Percentiles rank a stretch among this genome's conserved stretches.
These are phyloP conservation scores for Russula virescens DNA, from an alignment of 768 basidiomycete species.

Conservation along the genomic window DNA sequence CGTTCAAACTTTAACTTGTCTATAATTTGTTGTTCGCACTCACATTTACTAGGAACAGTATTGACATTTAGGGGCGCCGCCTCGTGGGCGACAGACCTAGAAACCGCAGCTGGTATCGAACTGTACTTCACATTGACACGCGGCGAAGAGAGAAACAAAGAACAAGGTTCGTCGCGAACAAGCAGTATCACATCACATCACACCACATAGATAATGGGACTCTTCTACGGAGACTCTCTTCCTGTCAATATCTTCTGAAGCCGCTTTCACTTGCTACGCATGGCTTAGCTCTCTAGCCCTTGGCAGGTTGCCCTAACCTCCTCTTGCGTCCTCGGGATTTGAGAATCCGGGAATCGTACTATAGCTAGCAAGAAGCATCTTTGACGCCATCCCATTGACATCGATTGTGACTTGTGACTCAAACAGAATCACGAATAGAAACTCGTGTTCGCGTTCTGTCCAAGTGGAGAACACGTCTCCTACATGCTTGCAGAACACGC, in stretches of 20 bases:
- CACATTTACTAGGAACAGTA: too few species aligned
- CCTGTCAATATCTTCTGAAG: background rate
- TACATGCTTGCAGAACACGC: background rate
- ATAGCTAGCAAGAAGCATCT: background rate
- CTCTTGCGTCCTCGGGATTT: constrained; percentile 83
- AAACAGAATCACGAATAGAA: background rate
- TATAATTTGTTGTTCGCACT: background rate
- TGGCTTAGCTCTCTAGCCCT: constrained; percentile 37
- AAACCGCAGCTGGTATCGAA: background rate
- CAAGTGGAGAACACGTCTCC: background rate
- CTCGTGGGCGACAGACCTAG: background rate
- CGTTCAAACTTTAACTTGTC: background rate
- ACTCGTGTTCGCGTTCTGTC: background rate
- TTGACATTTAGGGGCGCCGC: background rate
- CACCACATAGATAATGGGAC: too few species aligned
- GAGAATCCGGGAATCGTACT: constrained; percentile 82
- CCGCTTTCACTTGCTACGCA: background rate
- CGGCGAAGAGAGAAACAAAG: too few species aligned
- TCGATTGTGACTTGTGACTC: background rate
- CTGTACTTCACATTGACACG: background rate
- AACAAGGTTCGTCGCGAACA: background rate
- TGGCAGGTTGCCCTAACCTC: constrained; percentile 64
- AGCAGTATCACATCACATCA: background rate
- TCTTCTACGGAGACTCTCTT: background rate
- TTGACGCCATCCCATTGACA: background rate